Conservation (phyloP, 2,329 filamentous ascomycete species). For the Xylariaceae sp. region DNA sequence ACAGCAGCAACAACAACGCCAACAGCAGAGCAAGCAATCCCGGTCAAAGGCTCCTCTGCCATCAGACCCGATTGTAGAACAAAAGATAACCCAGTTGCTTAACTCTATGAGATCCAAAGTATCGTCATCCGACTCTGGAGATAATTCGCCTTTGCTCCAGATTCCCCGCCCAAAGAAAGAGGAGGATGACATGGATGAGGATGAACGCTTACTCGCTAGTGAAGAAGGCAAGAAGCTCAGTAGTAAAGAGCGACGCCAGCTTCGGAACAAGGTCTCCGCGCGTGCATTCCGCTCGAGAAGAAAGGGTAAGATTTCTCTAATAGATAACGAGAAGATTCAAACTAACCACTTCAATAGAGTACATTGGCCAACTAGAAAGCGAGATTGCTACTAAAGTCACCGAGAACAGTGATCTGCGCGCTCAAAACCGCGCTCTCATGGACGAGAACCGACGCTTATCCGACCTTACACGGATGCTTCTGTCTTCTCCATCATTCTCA, state of each 20-base stretch:
- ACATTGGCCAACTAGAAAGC: constrained; percentile 90
- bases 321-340: constrained; percentile 6
- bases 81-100: constrained; percentile 90
- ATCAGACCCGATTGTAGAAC: constrained; percentile 77
- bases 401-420: constrained; percentile 80
- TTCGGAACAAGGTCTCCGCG: constrained; percentile 99
- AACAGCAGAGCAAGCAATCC: constrained; percentile 41
- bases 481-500: constrained; percentile 81
- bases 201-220: constrained; percentile 70
- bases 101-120: constrained; percentile 88
- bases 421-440: constrained; percentile 79
- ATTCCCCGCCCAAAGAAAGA: constrained; percentile 84
- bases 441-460: constrained; percentile 85
- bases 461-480: constrained; percentile 80
- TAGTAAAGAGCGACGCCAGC: constrained; percentile 93
- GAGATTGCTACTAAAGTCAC: constrained; percentile 85
- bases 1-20: constrained; percentile 48
- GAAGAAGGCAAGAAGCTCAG: constrained; percentile 99
- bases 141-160: constrained; percentile 62
- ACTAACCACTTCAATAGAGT: constrained; percentile 74
- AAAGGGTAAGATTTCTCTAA: constrained; percentile 73
- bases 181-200: constrained; percentile 98
- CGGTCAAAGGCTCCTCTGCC: constrained; percentile 58
- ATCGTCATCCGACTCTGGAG: constrained; percentile 57
- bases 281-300: constrained; percentile 96